These are phyloP conservation scores for Spizellomyces punctatus DNA, from an alignment of 192 early-diverging fungal species.

Conservation along the genomic window DNA sequence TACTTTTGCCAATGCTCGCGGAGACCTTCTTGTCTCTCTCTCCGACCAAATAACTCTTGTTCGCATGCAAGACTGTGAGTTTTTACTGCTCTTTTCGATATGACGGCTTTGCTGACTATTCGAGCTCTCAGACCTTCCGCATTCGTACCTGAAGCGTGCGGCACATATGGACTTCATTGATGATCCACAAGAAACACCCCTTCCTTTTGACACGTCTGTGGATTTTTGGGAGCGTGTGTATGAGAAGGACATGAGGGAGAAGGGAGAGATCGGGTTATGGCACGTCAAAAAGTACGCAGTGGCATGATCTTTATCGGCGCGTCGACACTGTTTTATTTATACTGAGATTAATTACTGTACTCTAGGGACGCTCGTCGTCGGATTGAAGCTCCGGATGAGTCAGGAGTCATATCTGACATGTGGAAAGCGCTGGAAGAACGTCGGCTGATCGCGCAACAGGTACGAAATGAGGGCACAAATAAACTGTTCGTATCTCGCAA, in stretches of 20 bases:
- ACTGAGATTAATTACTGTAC: too few relatives aligned
- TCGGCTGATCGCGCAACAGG: too few relatives aligned
- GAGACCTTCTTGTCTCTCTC: constrained; percentile 50
- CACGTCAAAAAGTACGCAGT: constrained; percentile 10
- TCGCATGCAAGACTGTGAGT: constrained; percentile 49
- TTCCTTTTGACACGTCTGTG: constrained; percentile 39
- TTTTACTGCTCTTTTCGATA: background rate
- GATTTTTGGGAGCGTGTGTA: constrained; percentile 53
- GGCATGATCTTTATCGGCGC: too few relatives aligned
- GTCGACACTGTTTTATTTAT: too few relatives aligned
- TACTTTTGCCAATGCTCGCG: constrained; percentile 45
- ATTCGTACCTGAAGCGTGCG: constrained; percentile 7
- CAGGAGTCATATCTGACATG: background rate
- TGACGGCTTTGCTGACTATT: background rate
- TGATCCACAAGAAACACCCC: constrained; percentile 36
- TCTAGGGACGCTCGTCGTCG: background rate
- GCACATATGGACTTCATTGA: constrained; percentile 28
- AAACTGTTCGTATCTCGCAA: background rate
- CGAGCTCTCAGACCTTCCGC: constrained; percentile 17
- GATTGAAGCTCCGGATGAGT: background rate
- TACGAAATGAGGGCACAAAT: too few relatives aligned
- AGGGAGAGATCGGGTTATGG: constrained; percentile 19
- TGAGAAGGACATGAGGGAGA: constrained; percentile 31
- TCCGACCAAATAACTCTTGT: constrained; percentile 49
- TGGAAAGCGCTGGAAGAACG: background rate